phyloP scores from a whole-genome alignment of 306 rosid species.

The Dalbergia oliveri region DNA sequence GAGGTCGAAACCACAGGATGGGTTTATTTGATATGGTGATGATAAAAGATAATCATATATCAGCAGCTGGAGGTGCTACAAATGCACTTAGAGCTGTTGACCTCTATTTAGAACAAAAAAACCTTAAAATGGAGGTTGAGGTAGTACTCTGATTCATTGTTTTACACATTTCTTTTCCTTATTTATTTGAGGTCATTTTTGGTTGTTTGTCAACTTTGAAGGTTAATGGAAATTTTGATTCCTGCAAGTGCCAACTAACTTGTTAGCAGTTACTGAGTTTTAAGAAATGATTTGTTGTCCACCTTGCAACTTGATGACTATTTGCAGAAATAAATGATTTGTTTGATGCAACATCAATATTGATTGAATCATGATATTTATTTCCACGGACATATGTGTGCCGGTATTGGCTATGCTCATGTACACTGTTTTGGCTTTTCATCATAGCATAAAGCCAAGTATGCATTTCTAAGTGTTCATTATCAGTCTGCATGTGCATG shows the following conservation, averaged over 20 bases:
- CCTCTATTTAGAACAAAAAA: conserved; percentile 69
- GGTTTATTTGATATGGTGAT: conserved; percentile 93
- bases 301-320: conserved; percentile 19
- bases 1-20: conserved; percentile 92
- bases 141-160: conserved; percentile 49
- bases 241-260: conserved; percentile 16
- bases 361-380: not conserved
- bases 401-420: not conserved
- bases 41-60: conserved; percentile 95
- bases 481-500: conserved; percentile 30
- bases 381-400: conserved; percentile 8
- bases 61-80: conserved; percentile 78
- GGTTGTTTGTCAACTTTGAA: conserved; percentile 30
- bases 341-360: not conserved
- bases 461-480: conserved; percentile 4
- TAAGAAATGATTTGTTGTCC: conserved; percentile 4
- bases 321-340: conserved; percentile 31
- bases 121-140: conserved; percentile 86
- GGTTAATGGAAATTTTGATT: conserved; percentile 17
- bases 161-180: conserved; percentile 37
- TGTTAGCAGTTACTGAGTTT: not conserved
- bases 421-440: conserved; percentile 23
- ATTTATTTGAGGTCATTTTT: not conserved
- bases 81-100: conserved; percentile 85
- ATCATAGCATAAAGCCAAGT: conserved; percentile 14